Evolutionary conservation across 345 rosid genomes (phyloP).

Genomic region (Noccaea bulbosa): DNA sequence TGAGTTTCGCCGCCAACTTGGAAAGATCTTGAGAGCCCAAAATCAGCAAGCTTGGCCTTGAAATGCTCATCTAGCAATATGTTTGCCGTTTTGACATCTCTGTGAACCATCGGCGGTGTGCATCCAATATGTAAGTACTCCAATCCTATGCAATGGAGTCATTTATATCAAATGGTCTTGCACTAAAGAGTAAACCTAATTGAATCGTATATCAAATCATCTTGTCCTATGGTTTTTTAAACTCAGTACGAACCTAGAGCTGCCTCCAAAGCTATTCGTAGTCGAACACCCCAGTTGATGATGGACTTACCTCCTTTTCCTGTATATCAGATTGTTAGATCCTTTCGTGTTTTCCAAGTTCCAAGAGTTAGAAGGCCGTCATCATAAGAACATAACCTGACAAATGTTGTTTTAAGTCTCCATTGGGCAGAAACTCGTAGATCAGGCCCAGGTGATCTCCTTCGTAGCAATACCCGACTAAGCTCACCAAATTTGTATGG

Average conservation of each 20-base stretch:
- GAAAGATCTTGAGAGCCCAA: constrained; percentile 47
- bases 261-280: constrained; percentile 51
- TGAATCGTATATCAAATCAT: no score
- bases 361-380: neutral
- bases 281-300: constrained; percentile 49
- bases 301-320: constrained; percentile 22
- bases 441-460: constrained; percentile 44
- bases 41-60: constrained; percentile 53
- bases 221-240: neutral
- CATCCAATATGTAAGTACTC: constrained; percentile 51
- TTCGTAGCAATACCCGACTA: constrained; percentile 55
- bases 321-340: constrained; percentile 1
- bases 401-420: constrained; percentile 46
- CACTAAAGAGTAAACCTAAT: no score
- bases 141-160: constrained; percentile 39
- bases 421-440: constrained; percentile 52
- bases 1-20: constrained; percentile 34
- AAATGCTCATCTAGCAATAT: constrained; percentile 45
- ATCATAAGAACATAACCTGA: constrained; percentile 30
- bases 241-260: constrained; percentile 44
- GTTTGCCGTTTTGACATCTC: constrained; percentile 53
- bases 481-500: constrained; percentile 52
- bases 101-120: constrained; percentile 47
- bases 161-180: no score
- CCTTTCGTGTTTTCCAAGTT: neutral